A percentile compares a stretch with the other conserved stretches of the same genome.
Conservation (phyloP, 352 stramenopile species). For the Globisporangium iwayamae region DNA sequence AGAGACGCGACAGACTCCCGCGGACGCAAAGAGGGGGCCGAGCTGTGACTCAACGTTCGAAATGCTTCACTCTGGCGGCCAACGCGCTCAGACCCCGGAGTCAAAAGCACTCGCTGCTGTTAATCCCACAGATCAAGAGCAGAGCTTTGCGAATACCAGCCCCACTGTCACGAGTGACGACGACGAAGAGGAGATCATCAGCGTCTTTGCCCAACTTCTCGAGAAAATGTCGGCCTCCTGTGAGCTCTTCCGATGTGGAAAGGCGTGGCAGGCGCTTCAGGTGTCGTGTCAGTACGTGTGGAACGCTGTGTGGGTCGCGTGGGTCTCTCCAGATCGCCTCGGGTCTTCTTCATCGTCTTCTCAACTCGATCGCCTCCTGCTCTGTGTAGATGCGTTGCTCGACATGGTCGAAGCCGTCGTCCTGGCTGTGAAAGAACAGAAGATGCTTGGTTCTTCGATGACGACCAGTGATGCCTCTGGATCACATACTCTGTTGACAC, state of each 20-base stretch:
- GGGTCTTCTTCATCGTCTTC: constrained; percentile 4
- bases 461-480: background rate
- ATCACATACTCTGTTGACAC: constrained; percentile 1
- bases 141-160: background rate
- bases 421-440: constrained; percentile 19
- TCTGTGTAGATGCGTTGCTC: constrained; percentile 42
- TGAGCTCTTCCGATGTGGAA: constrained; percentile 36
- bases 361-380: constrained; percentile 20
- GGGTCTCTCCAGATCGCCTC: constrained; percentile 43
- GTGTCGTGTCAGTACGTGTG: constrained; percentile 46
- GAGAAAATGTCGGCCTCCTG: constrained; percentile 39
- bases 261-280: constrained; percentile 60
- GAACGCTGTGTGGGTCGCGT: constrained; percentile 51
- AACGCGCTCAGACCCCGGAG: background rate
- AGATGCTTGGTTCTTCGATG: background rate
- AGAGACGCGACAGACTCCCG: constrained; percentile 5
- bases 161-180: background rate
- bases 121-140: background rate
- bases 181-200: constrained; percentile 3
- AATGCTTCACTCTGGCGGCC: constrained; percentile 19
- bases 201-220: constrained; percentile 32
- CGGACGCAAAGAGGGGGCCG: constrained; percentile 29
- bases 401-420: constrained; percentile 51
- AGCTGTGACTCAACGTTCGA: constrained; percentile 38
- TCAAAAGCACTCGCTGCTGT: background rate